These are phyloP conservation scores for Cystobasidium ongulense DNA, from an alignment of 768 basidiomycete genomes.

Conservation along the genomic window DNA sequence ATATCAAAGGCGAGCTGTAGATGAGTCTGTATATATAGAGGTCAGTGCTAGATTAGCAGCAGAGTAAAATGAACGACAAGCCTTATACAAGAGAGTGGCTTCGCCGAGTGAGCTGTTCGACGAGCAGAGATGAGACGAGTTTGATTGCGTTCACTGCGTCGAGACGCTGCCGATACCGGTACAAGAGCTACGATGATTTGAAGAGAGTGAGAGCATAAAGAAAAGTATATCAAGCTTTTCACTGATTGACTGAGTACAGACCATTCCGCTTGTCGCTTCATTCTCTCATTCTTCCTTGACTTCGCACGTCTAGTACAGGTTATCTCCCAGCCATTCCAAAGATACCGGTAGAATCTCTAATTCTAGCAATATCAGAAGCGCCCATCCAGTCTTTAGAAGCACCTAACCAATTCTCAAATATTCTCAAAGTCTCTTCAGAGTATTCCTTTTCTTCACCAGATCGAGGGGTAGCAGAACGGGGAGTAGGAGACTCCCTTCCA, in stretches of 20 bases:
- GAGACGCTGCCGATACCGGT: background rate
- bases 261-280: background rate
- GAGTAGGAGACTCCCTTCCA: background rate
- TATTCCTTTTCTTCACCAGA: constrained; percentile 50
- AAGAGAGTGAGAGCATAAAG: background rate
- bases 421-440: constrained; percentile 53
- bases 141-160: background rate
- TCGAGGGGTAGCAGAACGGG: constrained; percentile 52
- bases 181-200: background rate
- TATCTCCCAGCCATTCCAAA: constrained; percentile 72
- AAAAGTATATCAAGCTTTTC: background rate
- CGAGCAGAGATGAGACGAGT: too few relatives aligned
- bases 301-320: background rate
- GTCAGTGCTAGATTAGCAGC: too few relatives aligned
- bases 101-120: too few relatives aligned
- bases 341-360: constrained; percentile 77
- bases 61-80: too few relatives aligned
- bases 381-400: constrained; percentile 72
- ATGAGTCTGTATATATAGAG: background rate
- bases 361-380: constrained; percentile 79
- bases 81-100: too few relatives aligned
- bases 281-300: background rate
- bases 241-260: background rate
- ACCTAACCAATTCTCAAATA: constrained; percentile 81
- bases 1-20: constrained; percentile 6